Percentiles rank a stretch among this genome's conserved stretches.
These are phyloP conservation scores for Kurtzmaniella fragi DNA, from an alignment of 805 yeast genomes.

Conservation along the genomic window DNA sequence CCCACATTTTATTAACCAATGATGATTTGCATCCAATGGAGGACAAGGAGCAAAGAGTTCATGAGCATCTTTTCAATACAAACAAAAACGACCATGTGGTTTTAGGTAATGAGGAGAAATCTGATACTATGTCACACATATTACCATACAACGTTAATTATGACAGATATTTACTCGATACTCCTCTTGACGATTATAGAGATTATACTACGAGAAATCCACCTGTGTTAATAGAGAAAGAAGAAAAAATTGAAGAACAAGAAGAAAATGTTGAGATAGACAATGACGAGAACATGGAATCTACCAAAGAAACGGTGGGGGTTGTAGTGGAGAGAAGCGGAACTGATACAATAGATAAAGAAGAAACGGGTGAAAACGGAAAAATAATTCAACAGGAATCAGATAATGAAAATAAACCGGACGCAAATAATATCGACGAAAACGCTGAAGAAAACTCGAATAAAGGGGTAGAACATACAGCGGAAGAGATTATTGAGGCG, in stretches of 20 bases:
- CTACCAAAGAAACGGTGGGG: too few relatives aligned
- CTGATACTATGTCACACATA: not conserved
- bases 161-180: constrained; percentile 18
- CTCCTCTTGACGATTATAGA: constrained; percentile 20
- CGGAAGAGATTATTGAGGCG: too few relatives aligned
- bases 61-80: constrained; percentile 16
- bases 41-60: constrained; percentile 14
- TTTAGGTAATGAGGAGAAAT: constrained; percentile 18
- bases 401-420: too few relatives aligned
- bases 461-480: too few relatives aligned
- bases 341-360: too few relatives aligned
- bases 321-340: too few relatives aligned
- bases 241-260: not conserved
- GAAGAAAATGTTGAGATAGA: not conserved
- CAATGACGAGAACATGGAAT: too few relatives aligned
- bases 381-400: too few relatives aligned
- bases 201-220: constrained; percentile 19
- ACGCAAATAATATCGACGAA: too few relatives aligned
- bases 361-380: too few relatives aligned
- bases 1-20: constrained; percentile 22
- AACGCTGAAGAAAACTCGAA: too few relatives aligned
- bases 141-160: constrained; percentile 32
- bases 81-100: constrained; percentile 28
- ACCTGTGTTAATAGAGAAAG: constrained; percentile 9
- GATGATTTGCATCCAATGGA: constrained; percentile 23